Evolutionary conservation across 345 rosid genomes (phyloP), one percentile per base, ranked within the genome.

Genomic region (Clarkia xantiana): DNA sequence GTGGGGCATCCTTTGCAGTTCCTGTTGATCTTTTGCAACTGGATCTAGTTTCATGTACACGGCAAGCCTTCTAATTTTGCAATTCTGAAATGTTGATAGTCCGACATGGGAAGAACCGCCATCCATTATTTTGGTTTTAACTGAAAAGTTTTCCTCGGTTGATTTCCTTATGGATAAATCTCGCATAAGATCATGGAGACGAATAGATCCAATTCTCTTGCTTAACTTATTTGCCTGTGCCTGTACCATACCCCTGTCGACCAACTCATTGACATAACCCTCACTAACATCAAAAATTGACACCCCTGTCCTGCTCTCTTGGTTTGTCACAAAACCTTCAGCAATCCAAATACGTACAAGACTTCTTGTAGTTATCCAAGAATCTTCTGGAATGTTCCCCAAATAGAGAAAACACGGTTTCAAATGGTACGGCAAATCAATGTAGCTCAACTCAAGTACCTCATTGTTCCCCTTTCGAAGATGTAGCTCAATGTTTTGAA

Each of bases 311-410:
- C 20, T 49, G 34, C 19, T 0, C 0, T 40, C 44, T 1, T 42
- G 43, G 42, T 6, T 1, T 7, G 20, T 18, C 15, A 74, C 52
- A 41, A 77, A 44, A 16, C 83, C 83, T 53, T 71, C 71, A 4
- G 73, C 75, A 13, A 69, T 52, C 83, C 75, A 79, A 53, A 72
- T 62, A 18, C 40, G 55, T 38, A 76, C 46, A 49, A 79, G 44
- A 25, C 62, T 68, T 25, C 56, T 68, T 0, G 45, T 40, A 1
- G 65, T 61, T 56, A 79, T 76, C 5, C 64, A 67, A 14, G 23
- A 58, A 56, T 74, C 71, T 29, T 58, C 55, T 0, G 71, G 73
- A 42, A 67, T 67, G n/a, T n/a, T n/a, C n/a, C n/a, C n/a, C n/a
- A n/a, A n/a, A n/a, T n/a, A n/a, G n/a, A n/a, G n/a, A n/a, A 72